These are phyloP conservation scores for Rubia balearica DNA, from an alignment of 305 asterid genomes.

Conservation along the genomic window DNA sequence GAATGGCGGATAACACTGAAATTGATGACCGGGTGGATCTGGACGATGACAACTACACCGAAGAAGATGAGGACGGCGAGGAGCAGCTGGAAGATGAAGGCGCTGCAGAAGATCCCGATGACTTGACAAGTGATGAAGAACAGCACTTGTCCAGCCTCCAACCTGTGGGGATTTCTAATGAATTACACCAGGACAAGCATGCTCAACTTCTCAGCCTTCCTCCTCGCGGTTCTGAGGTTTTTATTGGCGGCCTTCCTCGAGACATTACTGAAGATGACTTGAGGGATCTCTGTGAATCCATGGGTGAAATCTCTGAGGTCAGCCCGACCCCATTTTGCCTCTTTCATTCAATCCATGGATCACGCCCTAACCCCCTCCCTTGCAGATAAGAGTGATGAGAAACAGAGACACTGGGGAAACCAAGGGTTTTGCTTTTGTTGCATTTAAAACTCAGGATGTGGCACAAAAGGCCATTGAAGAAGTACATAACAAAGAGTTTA, in stretches of 20 bases:
- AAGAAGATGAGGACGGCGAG: slow-evolving; percentile 73
- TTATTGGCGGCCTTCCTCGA: slow-evolving; percentile 86
- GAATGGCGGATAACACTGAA: slow-evolving; percentile 79
- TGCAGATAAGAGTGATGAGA: slow-evolving; percentile 78
- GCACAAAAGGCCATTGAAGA: slow-evolving; percentile 88
- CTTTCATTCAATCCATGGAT: not conserved
- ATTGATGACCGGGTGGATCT: slow-evolving; percentile 85
- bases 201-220: slow-evolving; percentile 76
- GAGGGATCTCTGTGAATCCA: slow-evolving; percentile 66
- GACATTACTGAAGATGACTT: slow-evolving; percentile 76
- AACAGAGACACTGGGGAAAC: slow-evolving; percentile 94
- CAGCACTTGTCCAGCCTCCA: slow-evolving; percentile 21
- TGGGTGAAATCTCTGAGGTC: slow-evolving; percentile 78
- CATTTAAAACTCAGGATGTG: slow-evolving; percentile 65
- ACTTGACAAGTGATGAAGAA: slow-evolving; percentile 43
- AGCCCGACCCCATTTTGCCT: slow-evolving; percentile 16
- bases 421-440: slow-evolving; percentile 95
- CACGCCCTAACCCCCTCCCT: slow-evolving; percentile 1
- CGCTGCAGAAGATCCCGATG: slow-evolving; percentile 49
- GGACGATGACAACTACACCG: slow-evolving; percentile 76
- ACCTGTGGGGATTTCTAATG: slow-evolving; percentile 39
- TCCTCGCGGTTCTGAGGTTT: slow-evolving; percentile 90
- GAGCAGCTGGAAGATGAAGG: slow-evolving; percentile 74
- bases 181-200: slow-evolving; percentile 41
- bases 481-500: slow-evolving; percentile 72